phyloP scores from a whole-genome alignment of 2,329 filamentous ascomycete species.

The Zalaria sp. region DNA sequence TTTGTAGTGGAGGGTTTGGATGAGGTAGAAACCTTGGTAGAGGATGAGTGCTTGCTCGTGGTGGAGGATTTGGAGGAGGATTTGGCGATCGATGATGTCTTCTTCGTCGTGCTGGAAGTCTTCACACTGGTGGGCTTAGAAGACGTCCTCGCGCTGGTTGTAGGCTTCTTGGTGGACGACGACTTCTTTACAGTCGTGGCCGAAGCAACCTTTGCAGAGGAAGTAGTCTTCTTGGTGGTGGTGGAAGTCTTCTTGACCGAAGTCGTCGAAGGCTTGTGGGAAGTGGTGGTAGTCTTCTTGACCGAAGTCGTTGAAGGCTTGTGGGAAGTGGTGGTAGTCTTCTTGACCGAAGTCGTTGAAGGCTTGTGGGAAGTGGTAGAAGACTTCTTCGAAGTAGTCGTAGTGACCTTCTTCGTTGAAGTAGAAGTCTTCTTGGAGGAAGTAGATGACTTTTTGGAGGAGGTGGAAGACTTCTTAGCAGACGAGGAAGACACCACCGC shows the following conservation, averaged over 20 bases:
- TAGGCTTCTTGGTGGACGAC: conserved; percentile 1
- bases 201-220: conserved; percentile 1
- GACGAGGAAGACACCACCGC: not conserved
- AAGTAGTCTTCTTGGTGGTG: not conserved
- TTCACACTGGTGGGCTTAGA: not conserved
- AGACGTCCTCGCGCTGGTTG: not conserved
- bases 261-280: conserved; percentile 2
- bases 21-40: not conserved
- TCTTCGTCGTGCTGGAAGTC: conserved; percentile 1
- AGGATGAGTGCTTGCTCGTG: not conserved
- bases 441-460: conserved; percentile 1
- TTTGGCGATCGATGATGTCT: conserved; percentile 3
- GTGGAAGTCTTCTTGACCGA: conserved; percentile 2
- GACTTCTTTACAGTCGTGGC: conserved; percentile 3
- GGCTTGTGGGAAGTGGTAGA: conserved; percentile 3
- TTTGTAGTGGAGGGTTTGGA: not conserved
- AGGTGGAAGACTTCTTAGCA: not conserved
- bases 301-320: conserved; percentile 2
- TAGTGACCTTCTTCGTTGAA: conserved; percentile 4
- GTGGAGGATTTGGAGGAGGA: conserved; percentile 2
- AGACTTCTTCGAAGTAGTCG: conserved; percentile 1
- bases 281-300: conserved; percentile 1
- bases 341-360: conserved; percentile 5
- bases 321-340: conserved; percentile 3
- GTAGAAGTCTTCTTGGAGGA: not conserved